Base-by-base conservation (phyloP, 148 eudicot species). In the Fagopyrum esculentum region DNA sequence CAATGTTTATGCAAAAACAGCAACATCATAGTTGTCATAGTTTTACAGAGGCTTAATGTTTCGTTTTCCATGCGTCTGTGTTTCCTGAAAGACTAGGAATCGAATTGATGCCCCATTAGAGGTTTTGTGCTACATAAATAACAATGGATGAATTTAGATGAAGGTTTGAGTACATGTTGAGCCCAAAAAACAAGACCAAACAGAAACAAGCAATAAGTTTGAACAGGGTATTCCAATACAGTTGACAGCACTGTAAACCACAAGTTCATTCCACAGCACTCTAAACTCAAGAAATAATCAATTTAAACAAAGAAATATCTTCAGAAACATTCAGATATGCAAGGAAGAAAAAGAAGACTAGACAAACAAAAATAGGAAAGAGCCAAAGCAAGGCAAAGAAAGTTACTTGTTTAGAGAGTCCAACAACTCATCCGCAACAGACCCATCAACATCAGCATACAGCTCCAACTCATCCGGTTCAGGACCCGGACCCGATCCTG, bases 381-480 rank as follows among this genome's bases (percentile, higher is more conserved):
- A 3, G 12, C 6, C 7, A 56, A 17, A 19, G 29, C 10, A 19
- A 60, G 68, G 68, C 68, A 6, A 61, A 45, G 46, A 17, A 73
- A 16, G 75, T 87, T 64, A 95, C 97, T 82, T 92, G 78, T 85
- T 90, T 29, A 90, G 76, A 15, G 88, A 82, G 22, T 80, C 82
- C 80, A 94, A 63, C 9, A 94, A 61, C 86, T 94, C 98, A 83
- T 92, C 98, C 79, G 89, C 69, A 4, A 89, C 89, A 78, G 87
- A 82, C 43, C 79, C 80, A 85, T 92, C 97, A 35, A 92, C 98
- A 76, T 92, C 98, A 2, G 99, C 99, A 17, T 80, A 83, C 54
- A 95, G 30, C 83, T 85, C 96, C 76, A 90, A 17, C 69, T 80
- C 91, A 9, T 73, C 84, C 0, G 81, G 30, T 16, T 61, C 63